Percentiles rank a stretch among this genome's conserved stretches.
Evolutionary conservation across 2,329 filamentous ascomycete species (phyloP).

Genomic region (Sporothrix globosa): DNA sequence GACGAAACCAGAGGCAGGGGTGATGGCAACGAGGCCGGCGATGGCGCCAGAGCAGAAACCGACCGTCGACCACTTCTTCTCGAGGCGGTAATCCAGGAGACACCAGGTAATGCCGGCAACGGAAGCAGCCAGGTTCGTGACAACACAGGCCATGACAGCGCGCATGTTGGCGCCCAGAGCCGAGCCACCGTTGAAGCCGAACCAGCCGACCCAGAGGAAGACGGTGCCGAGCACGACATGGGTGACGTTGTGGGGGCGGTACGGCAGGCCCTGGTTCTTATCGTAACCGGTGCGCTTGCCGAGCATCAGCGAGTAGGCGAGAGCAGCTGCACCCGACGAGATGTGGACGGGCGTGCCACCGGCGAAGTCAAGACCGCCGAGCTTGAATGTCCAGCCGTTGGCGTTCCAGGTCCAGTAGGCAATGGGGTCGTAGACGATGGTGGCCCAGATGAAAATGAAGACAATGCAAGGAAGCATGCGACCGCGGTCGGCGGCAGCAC

Average conservation of each 20-base stretch:
- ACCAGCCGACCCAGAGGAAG: slow-evolving; percentile 95
- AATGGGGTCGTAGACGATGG: slow-evolving; percentile 87
- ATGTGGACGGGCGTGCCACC: slow-evolving; percentile 92
- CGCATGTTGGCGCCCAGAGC: slow-evolving; percentile 80
- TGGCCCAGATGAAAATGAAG: slow-evolving; percentile 93
- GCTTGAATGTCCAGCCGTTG: slow-evolving; percentile 74
- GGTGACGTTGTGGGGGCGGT: slow-evolving; percentile 89
- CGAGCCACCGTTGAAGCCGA: slow-evolving; percentile 89
- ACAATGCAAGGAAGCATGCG: slow-evolving; percentile 85
- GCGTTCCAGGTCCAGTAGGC: slow-evolving; percentile 96
- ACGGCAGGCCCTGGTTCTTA: slow-evolving; percentile 79
- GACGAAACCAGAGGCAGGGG: slow-evolving; percentile 81
- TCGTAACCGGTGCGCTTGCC: slow-evolving; percentile 83
- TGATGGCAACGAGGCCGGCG: slow-evolving; percentile 84
- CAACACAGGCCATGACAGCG: slow-evolving; percentile 81
- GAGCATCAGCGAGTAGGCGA: slow-evolving; percentile 90
- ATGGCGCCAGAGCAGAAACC: slow-evolving; percentile 92
- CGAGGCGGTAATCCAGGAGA: slow-evolving; percentile 82
- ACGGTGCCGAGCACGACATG: slow-evolving; percentile 91
- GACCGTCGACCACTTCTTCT: slow-evolving; percentile 90
- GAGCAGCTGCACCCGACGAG: slow-evolving; percentile 76
- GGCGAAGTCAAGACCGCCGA: slow-evolving; percentile 86
- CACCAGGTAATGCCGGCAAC: slow-evolving; percentile 89
- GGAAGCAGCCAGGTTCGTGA: slow-evolving; percentile 83
- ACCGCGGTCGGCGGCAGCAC: slow-evolving; percentile 80